These are phyloP conservation scores for Sporormia fimetaria DNA, from an alignment of 495 filamentous ascomycete genomes.

Conservation along the genomic window DNA sequence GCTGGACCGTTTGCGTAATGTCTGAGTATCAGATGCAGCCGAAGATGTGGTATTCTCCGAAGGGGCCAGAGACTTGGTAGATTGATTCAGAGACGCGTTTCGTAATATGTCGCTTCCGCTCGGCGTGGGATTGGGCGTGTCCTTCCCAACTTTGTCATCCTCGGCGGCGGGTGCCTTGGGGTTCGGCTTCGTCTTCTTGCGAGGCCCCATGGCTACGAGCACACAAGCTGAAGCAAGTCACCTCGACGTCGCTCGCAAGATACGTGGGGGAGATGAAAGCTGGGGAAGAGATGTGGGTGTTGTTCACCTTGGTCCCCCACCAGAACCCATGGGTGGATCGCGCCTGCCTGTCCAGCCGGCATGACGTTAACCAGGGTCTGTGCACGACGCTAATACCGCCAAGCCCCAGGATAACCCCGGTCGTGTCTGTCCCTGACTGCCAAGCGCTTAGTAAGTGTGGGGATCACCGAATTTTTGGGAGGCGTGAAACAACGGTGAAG, in stretches of 20 bases:
- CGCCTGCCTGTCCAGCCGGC: too few species aligned
- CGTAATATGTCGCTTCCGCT: background rate
- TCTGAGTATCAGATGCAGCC: background rate
- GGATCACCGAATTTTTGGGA: too few species aligned
- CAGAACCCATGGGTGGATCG: too few species aligned
- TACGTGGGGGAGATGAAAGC: slow-evolving; percentile 1
- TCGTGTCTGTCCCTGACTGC: too few species aligned
- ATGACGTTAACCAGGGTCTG: too few species aligned
- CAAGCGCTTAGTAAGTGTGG: too few species aligned
- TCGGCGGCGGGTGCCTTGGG: slow-evolving; percentile 17
- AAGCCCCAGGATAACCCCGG: too few species aligned
- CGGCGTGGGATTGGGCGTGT: slow-evolving; percentile 2
- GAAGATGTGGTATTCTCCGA: background rate
- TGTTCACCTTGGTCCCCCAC: too few species aligned
- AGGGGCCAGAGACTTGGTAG: slow-evolving; percentile 2
- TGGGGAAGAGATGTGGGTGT: too few species aligned
- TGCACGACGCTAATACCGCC: too few species aligned
- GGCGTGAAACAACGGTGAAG: too few species aligned
- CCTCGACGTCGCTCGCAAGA: slow-evolving; percentile 2
- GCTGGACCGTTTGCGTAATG: slow-evolving; percentile 15
- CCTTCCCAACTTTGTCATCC: background rate
- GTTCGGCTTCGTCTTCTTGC: slow-evolving; percentile 33
- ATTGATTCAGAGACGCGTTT: slow-evolving; percentile 2
- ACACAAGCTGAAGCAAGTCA: slow-evolving; percentile 2
- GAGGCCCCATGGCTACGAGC: slow-evolving; percentile 24